Evolutionary conservation across 108 stramenopile genomes (phyloP).

Genomic region (Chaetoceros tenuissimus): DNA sequence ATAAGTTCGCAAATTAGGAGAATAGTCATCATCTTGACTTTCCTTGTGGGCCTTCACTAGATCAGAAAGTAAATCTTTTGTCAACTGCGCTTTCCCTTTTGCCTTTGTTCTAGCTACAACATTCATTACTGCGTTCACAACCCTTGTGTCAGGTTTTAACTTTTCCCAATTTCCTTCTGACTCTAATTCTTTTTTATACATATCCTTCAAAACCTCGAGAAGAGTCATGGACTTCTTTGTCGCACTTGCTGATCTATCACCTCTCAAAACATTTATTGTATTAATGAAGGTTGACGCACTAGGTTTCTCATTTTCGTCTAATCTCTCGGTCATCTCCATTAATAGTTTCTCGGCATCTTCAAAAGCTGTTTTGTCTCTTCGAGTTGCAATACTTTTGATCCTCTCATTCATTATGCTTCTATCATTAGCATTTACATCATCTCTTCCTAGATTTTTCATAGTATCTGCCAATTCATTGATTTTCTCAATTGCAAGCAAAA

Average conservation of each 20-base stretch:
- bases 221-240: constrained; percentile 10
- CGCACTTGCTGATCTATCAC: not conserved
- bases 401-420: not conserved
- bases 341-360: constrained; percentile 22
- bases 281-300: constrained; percentile 35
- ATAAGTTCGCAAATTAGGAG: constrained; percentile 10
- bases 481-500: not conserved
- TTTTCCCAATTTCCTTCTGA: constrained; percentile 9
- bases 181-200: constrained; percentile 7
- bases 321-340: constrained; percentile 9
- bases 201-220: constrained; percentile 21
- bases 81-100: constrained; percentile 40
- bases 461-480: not conserved
- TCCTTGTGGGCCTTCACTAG: constrained; percentile 25
- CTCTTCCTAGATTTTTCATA: not conserved
- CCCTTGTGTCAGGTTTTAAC: constrained; percentile 20
- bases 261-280: constrained; percentile 24
- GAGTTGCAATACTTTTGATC: constrained; percentile 17
- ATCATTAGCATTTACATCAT: not conserved
- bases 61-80: constrained; percentile 23
- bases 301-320: constrained; percentile 4
- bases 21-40: not conserved
- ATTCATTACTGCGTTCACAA: constrained; percentile 41
- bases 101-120: constrained; percentile 32
- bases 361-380: constrained; percentile 12